Base-by-base conservation (phyloP, 768 basidiomycete genomes). In the Mycena epipterygia region DNA sequence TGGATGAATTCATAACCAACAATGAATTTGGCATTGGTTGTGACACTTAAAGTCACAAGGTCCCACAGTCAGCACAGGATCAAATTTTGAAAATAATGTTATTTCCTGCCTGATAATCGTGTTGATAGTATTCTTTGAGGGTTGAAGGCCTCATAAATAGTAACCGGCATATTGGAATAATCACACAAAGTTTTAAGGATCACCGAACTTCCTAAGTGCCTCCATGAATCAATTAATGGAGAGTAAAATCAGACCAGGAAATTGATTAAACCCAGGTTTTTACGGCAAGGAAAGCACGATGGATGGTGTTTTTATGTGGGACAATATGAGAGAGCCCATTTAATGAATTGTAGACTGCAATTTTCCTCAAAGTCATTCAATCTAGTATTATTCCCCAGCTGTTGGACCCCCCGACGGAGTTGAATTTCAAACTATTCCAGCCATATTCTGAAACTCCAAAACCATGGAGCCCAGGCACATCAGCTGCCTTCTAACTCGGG, bases 81-180 rank as follows among this genome's bases (percentile, higher is more conserved):
- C 44, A 44, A 59, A 59, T 30, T 59, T 59, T 13, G n/a, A 46
- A 59, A 32, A 59, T 59, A 46, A 44, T 21, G 12, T 21, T 46
- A 59, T 59, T 59, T 8, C 30, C 16, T 12, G 4, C n/a, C 32
- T 59, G 13, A 17, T 8, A 46, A 46, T 59, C 21, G 58, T 59
- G 25, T 30, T 21, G 21, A n/a, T 12, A 9, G 21, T 29, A 59
- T 59, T 44, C 27, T 23, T 49, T 16, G 9, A 49, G 48, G 27
- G 19, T 16, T 49, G 19, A 49, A 9, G 48, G 23, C 13, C 41
- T 59, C 58, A 32, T 30, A 32, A 46, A 30, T 46, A 23, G 29
- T 32, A 41, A 30, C 44, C 21, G 21, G 29, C 12, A n/a, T 35
- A 8, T 56, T 37, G 11, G 7, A 42, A 30, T 29, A 27, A n/a